These are phyloP conservation scores for Botryotinia narcissicola DNA, from an alignment of 2,329 filamentous ascomycete genomes.

Conservation along the genomic window DNA sequence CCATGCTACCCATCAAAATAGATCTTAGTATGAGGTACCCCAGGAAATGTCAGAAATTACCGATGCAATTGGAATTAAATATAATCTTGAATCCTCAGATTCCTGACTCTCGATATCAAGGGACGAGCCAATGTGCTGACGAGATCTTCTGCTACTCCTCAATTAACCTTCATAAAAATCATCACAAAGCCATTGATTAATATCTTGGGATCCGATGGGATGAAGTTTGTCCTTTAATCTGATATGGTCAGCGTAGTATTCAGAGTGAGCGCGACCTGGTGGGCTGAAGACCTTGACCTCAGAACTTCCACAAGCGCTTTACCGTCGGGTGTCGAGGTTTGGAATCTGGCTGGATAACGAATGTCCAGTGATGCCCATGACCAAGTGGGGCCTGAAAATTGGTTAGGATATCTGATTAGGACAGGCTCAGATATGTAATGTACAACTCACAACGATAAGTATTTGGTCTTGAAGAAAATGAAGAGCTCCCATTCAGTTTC, in stretches of 20 bases:
- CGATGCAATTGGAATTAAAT: not conserved
- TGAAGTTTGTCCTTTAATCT: not conserved
- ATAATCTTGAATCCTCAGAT: not conserved
- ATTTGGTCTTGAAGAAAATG: too few species aligned
- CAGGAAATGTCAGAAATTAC: too few species aligned
- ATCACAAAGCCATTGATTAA: not conserved
- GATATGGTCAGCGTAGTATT: not conserved
- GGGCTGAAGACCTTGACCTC: not conserved
- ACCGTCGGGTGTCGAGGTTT: not conserved
- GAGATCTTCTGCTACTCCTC: too few species aligned
- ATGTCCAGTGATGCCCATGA: not conserved
- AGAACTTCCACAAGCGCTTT: not conserved
- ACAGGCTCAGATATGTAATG: too few species aligned
- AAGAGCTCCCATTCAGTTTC: accelerated
- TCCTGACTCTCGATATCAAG: not conserved
- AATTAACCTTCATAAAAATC: not conserved
- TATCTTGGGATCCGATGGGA: not conserved
- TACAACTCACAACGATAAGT: not conserved
- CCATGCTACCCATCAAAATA: too few species aligned
- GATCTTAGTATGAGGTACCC: not conserved
- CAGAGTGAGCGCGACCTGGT: not conserved
- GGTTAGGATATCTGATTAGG: not conserved
- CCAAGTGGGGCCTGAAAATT: not conserved
- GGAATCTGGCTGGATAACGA: too few species aligned
- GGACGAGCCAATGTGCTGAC: too few species aligned